phyloP scores from a whole-genome alignment of 306 rosid genomes.

The Sphenostylis stenocarpa region DNA sequence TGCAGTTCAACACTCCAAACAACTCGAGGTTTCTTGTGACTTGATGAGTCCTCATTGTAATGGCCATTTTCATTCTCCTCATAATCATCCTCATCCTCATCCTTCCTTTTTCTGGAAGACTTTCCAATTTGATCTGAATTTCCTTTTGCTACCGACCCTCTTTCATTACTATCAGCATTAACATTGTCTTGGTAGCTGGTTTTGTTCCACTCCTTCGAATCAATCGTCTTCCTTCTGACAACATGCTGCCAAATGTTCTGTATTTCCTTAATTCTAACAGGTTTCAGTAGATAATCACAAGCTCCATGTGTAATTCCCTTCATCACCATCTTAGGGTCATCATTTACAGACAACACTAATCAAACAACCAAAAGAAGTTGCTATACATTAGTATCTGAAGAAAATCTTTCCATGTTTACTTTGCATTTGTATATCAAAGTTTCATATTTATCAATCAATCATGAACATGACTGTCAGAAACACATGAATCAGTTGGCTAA shows the following conservation, averaged over 20 bases:
- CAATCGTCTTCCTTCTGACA: slow-evolving; percentile 64
- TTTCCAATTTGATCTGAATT: slow-evolving; percentile 62
- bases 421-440: not conserved
- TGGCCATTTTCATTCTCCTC: slow-evolving; percentile 53
- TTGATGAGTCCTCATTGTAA: slow-evolving; percentile 58
- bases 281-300: slow-evolving; percentile 90
- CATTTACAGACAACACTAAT: slow-evolving; percentile 87
- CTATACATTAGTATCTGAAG: not conserved
- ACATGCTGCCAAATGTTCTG: slow-evolving; percentile 98
- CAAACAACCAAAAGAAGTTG: slow-evolving; percentile 5
- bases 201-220: slow-evolving; percentile 44
- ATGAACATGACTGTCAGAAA: not conserved
- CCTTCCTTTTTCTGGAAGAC: slow-evolving; percentile 66
- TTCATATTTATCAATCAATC: not conserved
- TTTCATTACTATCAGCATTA: slow-evolving; percentile 38
- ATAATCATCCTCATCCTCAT: slow-evolving; percentile 59
- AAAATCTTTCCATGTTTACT: not conserved
- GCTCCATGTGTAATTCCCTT: slow-evolving; percentile 94
- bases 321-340: slow-evolving; percentile 81
- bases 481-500: not conserved
- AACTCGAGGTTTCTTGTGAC: slow-evolving; percentile 85
- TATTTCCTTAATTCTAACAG: slow-evolving; percentile 82
- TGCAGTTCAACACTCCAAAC: slow-evolving; percentile 91
- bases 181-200: slow-evolving; percentile 40
- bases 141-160: slow-evolving; percentile 36